Evolutionary conservation across 2,329 filamentous ascomycete genomes (phyloP), one percentile per base, ranked within the genome.

Genomic region (Penicillium frequentans): DNA sequence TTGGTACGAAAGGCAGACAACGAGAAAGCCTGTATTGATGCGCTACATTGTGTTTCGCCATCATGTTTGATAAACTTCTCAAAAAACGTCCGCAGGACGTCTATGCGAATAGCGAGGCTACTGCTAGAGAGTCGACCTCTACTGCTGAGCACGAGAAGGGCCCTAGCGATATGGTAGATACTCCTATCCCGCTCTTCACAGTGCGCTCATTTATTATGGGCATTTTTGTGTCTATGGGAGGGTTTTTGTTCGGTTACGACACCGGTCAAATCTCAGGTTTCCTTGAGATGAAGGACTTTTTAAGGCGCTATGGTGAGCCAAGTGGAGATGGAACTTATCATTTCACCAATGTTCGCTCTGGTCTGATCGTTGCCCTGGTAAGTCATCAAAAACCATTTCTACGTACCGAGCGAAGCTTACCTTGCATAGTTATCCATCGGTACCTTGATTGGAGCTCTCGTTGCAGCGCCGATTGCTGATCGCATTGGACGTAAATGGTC

Each of bases 221-320:
- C 7, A 62, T 71, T 37, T 71, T 78, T n/a, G 72, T 78, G 27
- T 79, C 76, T 1, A 78, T 79, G 74, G 76, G 76, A n/a, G 77
- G 77, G 1, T 74, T 78, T 50, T 69, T 75, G 7, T 77, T 76
- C 47, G 74, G 75, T 7, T 77, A 76, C 46, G 73, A 78, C 52
- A 77, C 77, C 5, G 74, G 76, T 60, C 76, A 79, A 55, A 79
- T 79, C 42, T 76, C 73, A 0, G 76, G 76, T 2, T 75, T 79
- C 52, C 62, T 79, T 13, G 72, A 70, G 26, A 79, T 78, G 76
- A 14, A 67, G 0, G 61, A 79, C 58, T 79, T 78, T 59, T 59
- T 75, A 26, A 24, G 65, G 26, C 70, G 74, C 0, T 79, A 72
- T 59, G 77, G 75, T 24, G 31, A 77, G 56, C 61, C 55, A 8